A percentile compares a stretch with the other conserved stretches of the same genome.
Conservation (phyloP, 2,329 filamentous ascomycete species). For the Achaetomium macrosporum region DNA sequence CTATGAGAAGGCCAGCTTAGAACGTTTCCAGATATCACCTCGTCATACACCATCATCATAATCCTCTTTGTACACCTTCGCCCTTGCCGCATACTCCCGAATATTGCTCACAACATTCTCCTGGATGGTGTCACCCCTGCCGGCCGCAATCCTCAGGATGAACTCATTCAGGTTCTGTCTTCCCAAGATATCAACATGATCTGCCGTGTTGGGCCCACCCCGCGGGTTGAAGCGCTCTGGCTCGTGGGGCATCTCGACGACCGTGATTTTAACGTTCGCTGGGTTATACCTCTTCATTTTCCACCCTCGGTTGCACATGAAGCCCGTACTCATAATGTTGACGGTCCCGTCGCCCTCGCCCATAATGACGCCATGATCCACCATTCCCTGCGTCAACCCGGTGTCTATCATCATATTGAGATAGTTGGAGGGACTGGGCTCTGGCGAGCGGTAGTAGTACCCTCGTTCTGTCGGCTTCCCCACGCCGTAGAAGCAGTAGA, state of each 20-base stretch:
- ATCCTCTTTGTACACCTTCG: slow-evolving; percentile 71
- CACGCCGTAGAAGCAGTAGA: slow-evolving; percentile 95
- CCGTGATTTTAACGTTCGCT: slow-evolving; percentile 70
- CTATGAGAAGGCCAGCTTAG: not conserved
- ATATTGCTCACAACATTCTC: slow-evolving; percentile 79
- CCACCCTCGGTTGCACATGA: slow-evolving; percentile 98
- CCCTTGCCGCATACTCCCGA: slow-evolving; percentile 70
- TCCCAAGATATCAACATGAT: slow-evolving; percentile 95
- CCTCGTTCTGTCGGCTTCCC: slow-evolving; percentile 89
- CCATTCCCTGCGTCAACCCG: slow-evolving; percentile 49
- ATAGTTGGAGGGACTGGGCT: slow-evolving; percentile 57
- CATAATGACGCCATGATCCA: slow-evolving; percentile 88
- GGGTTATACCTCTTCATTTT: slow-evolving; percentile 91
- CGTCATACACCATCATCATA: slow-evolving; percentile 34
- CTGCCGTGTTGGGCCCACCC: slow-evolving; percentile 64
- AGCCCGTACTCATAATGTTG: slow-evolving; percentile 82
- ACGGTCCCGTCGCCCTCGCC: slow-evolving; percentile 96
- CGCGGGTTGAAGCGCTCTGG: slow-evolving; percentile 86
- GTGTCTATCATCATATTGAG: slow-evolving; percentile 73
- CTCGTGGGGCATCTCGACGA: slow-evolving; percentile 95
- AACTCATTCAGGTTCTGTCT: slow-evolving; percentile 85
- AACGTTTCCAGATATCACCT: not conserved
- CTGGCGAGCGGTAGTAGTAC: slow-evolving; percentile 77
- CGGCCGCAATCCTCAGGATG: slow-evolving; percentile 78
- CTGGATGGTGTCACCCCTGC: slow-evolving; percentile 71